These are phyloP conservation scores for Fonsecaea erecta DNA, from an alignment of 2,329 filamentous ascomycete species.

Conservation along the genomic window DNA sequence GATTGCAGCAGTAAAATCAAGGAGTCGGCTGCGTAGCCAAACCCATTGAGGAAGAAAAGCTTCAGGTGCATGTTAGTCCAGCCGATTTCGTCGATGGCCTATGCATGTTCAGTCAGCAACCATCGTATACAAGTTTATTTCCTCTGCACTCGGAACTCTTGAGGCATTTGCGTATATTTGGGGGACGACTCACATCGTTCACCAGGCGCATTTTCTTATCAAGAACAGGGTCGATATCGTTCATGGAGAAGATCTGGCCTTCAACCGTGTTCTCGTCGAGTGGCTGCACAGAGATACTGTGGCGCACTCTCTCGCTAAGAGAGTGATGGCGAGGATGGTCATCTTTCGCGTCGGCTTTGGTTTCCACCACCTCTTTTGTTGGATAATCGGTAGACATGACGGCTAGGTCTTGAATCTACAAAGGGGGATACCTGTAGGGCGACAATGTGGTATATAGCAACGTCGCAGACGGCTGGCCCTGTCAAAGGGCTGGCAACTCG, in stretches of 20 bases:
- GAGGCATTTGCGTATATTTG: not conserved
- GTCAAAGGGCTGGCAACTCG: not conserved
- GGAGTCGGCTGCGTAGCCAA: constrained; percentile 55
- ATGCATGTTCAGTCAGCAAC: constrained; percentile 5
- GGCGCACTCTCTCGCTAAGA: constrained; percentile 26
- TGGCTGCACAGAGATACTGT: constrained; percentile 27
- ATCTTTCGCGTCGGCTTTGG: constrained; percentile 16
- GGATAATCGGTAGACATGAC: constrained; percentile 20
- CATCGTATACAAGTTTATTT: not conserved
- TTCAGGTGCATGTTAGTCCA: constrained; percentile 65
- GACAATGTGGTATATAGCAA: not conserved
- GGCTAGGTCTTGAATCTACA: not conserved
- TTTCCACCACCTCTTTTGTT: constrained; percentile 14
- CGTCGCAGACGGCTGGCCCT: not conserved
- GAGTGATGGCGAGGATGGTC: constrained; percentile 12
- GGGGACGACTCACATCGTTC: constrained; percentile 38
- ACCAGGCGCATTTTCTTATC: constrained; percentile 48
- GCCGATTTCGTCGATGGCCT: constrained; percentile 61
- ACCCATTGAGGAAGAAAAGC: constrained; percentile 66
- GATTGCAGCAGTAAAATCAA: constrained; percentile 41
- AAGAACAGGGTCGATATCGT: constrained; percentile 45
- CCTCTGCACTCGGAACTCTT: not conserved
- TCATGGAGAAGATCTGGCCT: constrained; percentile 36
- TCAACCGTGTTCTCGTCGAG: constrained; percentile 26
- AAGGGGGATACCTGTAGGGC: not conserved